Percentiles rank a stretch among this genome's conserved stretches.
Conservation (phyloP, 2,329 filamentous ascomycete genomes). For the Phaeosphaeria sp. region DNA sequence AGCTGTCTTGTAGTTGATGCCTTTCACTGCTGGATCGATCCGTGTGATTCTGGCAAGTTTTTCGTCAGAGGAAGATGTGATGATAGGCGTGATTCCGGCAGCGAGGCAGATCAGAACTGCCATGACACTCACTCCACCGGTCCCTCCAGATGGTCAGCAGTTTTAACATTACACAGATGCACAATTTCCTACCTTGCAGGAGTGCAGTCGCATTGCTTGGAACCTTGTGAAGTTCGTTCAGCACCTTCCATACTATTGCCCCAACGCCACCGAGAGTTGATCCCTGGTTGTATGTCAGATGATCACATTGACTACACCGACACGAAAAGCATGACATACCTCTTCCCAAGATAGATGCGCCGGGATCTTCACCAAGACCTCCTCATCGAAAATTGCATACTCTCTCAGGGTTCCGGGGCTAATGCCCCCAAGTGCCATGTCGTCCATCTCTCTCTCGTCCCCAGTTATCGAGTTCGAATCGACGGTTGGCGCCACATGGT, state of each 20-base stretch:
- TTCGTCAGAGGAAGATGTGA: constrained; percentile 63
- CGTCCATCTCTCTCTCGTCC: constrained; percentile 12
- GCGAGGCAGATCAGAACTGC: constrained; percentile 34
- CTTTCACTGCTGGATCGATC: constrained; percentile 23
- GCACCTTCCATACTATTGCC: constrained; percentile 31
- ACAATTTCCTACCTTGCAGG: constrained; percentile 14
- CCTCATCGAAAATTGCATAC: constrained; percentile 33
- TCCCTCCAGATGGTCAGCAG: constrained; percentile 29
- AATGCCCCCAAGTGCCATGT: constrained; percentile 13
- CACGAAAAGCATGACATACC: constrained; percentile 10
- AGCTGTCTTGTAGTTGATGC: constrained; percentile 66
- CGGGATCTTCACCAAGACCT: constrained; percentile 32
- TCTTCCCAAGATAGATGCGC: constrained; percentile 35
- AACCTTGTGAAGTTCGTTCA: constrained; percentile 20
- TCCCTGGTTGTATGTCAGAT: constrained; percentile 9
- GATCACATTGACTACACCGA: not conserved
- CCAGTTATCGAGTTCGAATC: constrained; percentile 15
- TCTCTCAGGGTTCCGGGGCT: constrained; percentile 28
- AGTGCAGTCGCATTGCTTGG: constrained; percentile 18
- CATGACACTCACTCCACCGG: constrained; percentile 51
- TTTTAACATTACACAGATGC: not conserved
- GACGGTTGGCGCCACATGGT: constrained; percentile 29
- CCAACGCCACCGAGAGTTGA: constrained; percentile 33
- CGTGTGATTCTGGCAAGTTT: constrained; percentile 60
- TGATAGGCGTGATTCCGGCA: constrained; percentile 54